Base-by-base conservation (phyloP, 2,329 filamentous ascomycete genomes). In the Plenodomus tracheiphilus region DNA sequence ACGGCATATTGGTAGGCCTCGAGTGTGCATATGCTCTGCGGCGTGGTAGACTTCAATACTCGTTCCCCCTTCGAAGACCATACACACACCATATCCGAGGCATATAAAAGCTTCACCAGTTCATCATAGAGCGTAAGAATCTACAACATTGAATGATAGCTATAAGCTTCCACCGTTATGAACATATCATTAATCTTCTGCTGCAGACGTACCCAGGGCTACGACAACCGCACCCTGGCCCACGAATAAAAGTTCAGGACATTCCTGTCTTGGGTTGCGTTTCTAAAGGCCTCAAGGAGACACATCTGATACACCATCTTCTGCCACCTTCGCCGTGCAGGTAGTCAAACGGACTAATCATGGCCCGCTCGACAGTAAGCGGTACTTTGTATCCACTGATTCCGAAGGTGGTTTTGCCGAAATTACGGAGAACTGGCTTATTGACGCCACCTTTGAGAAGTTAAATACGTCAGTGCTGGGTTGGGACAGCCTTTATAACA, bases 281-380 rank as follows among this genome's bases (percentile, higher is more conserved):
- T 54, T 20, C 68, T 66, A 10, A 62, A 48, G 37, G 51, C 47
- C 4, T 49, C 38, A 28, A 30, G 11, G 21, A 39, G 38, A 32
- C 15, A 10, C 28, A 4, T 15, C 38, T 9, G 36, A 16, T 2
- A 30, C 36, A 0, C 8, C 8, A 8, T 28, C 37, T 7, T 3
- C 19, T 6, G 15, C 49, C 2, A 30, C 45, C 48, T 53, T 58
- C 37, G 75, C 59, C 15, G 56, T 79, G 2, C 76, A 79, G 58
- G 56, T 79, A 2, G 75, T 79, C 18, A 65, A 63, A 2, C 76
- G 79, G 62, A 65, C 77, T 53, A 79, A 79, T 56, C 77, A 66
- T 49, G 77, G 77, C 1, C 61, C 75, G 2, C 61, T 76, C 0
- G 76, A 79, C 45, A 69, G 62, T 41, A 78, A 71, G 50, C 56